phyloP scores from a whole-genome alignment of 2,329 filamentous ascomycete species.

The Paracamarosporium sp. region DNA sequence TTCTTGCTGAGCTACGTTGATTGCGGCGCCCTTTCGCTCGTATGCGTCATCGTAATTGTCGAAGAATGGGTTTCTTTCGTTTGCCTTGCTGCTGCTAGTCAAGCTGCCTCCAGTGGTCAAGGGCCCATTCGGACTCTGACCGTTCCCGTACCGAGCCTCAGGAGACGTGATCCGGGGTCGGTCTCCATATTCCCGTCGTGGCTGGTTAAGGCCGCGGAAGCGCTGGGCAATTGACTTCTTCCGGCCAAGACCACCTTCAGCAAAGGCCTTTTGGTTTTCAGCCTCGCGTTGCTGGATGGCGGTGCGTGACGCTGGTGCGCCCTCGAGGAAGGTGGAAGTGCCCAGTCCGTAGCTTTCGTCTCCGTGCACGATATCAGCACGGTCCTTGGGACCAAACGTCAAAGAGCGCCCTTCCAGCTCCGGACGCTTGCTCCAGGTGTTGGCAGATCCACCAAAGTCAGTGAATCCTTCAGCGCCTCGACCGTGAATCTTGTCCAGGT shows the following conservation, averaged over 20 bases:
- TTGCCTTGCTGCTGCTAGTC: conserved; percentile 41
- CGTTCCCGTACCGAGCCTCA: conserved; percentile 59
- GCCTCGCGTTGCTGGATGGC: conserved; percentile 79
- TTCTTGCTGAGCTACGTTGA: conserved; percentile 56
- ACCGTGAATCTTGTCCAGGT: conserved; percentile 89
- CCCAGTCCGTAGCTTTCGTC: conserved; percentile 84
- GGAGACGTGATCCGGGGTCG: conserved; percentile 51
- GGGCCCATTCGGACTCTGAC: conserved; percentile 36
- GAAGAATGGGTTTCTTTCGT: conserved; percentile 78
- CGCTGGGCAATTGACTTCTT: conserved; percentile 96
- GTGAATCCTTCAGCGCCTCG: conserved; percentile 83
- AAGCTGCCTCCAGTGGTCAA: conserved; percentile 49
- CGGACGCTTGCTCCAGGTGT: conserved; percentile 44
- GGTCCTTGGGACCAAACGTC: conserved; percentile 49
- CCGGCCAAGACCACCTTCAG: conserved; percentile 67
- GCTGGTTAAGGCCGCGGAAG: conserved; percentile 81
- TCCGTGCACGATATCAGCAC: conserved; percentile 77
- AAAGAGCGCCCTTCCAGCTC: conserved; percentile 32
- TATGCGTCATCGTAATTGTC: conserved; percentile 76
- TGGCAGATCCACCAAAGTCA: conserved; percentile 66
- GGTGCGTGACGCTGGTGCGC: conserved; percentile 82
- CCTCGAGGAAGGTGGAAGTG: conserved; percentile 94
- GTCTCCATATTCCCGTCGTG: conserved; percentile 62
- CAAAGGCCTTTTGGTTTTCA: conserved; percentile 60
- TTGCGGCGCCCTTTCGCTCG: conserved; percentile 67